Conservation (phyloP, 2,329 filamentous ascomycete genomes). For the Fusarium dlaminii region DNA sequence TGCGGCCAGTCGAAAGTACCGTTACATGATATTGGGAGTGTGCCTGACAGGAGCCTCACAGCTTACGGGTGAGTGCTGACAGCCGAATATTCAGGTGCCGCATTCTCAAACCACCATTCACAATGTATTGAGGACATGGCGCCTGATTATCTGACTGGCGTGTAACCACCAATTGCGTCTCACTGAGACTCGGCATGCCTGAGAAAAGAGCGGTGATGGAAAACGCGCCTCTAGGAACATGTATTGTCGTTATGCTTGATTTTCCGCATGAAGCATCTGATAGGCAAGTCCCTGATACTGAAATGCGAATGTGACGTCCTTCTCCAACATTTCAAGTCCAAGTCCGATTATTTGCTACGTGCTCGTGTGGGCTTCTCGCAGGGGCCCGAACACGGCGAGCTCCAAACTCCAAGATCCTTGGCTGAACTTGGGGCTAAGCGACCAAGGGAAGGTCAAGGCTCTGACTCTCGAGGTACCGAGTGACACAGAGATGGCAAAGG, state of each 20-base stretch:
- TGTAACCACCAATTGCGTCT: conserved; percentile 15
- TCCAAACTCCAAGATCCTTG: conserved; percentile 30
- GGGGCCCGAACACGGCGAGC: conserved; percentile 35
- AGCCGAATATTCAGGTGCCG: conserved; percentile 20
- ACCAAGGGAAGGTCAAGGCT: conserved; percentile 29
- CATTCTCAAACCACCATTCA: conserved; percentile 23
- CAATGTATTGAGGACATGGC: conserved; percentile 11
- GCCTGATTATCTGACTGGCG: not conserved
- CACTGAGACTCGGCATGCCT: not conserved
- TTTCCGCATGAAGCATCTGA: conserved; percentile 29
- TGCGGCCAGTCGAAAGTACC: conserved; percentile 18
- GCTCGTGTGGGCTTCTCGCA: conserved; percentile 38
- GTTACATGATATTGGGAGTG: conserved; percentile 21
- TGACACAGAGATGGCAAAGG: conserved; percentile 29
- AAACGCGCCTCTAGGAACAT: not conserved
- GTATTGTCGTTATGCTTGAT: conserved; percentile 4
- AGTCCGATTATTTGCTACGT: conserved; percentile 36
- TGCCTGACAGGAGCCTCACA: conserved; percentile 23
- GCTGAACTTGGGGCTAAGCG: conserved; percentile 32
- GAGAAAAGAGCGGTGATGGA: conserved; percentile 34
- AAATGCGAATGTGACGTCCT: conserved; percentile 30
- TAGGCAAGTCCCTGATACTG: conserved; percentile 22
- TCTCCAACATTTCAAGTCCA: conserved; percentile 31
- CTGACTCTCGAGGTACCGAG: conserved; percentile 22
- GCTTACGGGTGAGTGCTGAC: conserved; percentile 12